Base-by-base conservation (phyloP, 371 early-diverging fungal species). In the Dinochytrium kinnereticum region DNA sequence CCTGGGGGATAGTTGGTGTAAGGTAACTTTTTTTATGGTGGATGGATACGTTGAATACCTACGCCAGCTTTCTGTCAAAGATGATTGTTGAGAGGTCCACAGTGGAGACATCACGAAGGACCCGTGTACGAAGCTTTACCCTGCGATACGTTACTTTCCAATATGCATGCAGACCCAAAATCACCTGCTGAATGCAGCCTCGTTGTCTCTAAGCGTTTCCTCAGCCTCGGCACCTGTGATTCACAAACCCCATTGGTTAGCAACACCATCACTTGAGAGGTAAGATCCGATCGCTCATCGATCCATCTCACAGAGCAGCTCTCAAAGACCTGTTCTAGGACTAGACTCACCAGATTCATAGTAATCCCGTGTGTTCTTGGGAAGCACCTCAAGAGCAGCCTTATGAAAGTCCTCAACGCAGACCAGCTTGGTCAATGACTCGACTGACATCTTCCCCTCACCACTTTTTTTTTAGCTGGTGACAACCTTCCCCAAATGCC, bases 81-180 rank as follows among this genome's bases (percentile, higher is more conserved):
- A 77, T 40, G 38, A 39, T 55, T 28, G 64, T 53, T 15, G 59
- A 31, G 26, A 66, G 64, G 40, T 69, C 51, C 26, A 76, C 37
- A 24, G 17, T 50, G 30, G 69, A 50, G 30, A 78, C 78, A 64
- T 78, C 70, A 15, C 71, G 53, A 37, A 78, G 61, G 31, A 78
- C 76, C 17, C 78, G 55, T 17, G 78, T 78, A 17, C 76, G 71
- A 15, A 78, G 72, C 64, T 30, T 64, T 7, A 36, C 19, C 38
- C 64, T 64, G 13, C 31, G 24, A 15, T 19, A 2, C 2, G 3
- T 38, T 5, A 57, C 34, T 19, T 19, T 17, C 3, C 19, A 21
- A 64, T 10, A 64, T 19, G 36, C 57, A 36, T 17, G 34, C 19
- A 10, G 38, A 64, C 10, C 3, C 28, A 13, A 10, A 17, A 30